These are phyloP conservation scores for Sphagnum contortum DNA, from an alignment of 225 moss, liverwort and hornwort species.

Conservation along the genomic window DNA sequence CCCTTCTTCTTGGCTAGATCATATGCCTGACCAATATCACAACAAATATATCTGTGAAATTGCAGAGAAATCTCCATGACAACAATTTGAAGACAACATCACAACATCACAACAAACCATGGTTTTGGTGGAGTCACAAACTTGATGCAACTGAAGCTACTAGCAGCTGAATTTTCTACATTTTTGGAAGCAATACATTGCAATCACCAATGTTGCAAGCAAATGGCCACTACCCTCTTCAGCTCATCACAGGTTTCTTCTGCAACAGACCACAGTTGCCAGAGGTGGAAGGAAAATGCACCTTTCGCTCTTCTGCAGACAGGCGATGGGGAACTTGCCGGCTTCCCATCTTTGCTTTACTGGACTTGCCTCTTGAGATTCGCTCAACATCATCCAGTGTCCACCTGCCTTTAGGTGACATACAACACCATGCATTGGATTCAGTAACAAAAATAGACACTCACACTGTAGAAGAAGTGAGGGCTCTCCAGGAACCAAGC, in stretches of 20 bases:
- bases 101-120: not conserved
- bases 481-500: too few species aligned
- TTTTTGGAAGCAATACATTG: not conserved
- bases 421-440: too few species aligned
- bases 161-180: not conserved
- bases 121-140: not conserved
- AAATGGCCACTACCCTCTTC: not conserved
- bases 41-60: constrained; percentile 2
- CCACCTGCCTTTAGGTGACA: constrained; percentile 54
- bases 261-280: not conserved
- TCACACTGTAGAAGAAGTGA: too few species aligned
- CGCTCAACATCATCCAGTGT: constrained; percentile 91
- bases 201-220: not conserved
- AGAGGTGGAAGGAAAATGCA: not conserved
- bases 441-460: too few species aligned
- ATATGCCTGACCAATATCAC: constrained; percentile 35
- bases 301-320: constrained; percentile 89
- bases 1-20: constrained; percentile 86
- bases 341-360: constrained; percentile 80
- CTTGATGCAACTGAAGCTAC: too few species aligned
- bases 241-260: not conserved
- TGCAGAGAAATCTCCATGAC: not conserved
- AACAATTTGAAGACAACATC: not conserved
- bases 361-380: constrained; percentile 70
- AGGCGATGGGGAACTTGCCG: constrained; percentile 84